Evolutionary conservation across 2,329 filamentous ascomycete genomes (phyloP).

Genomic region (Colletotrichum spaethianum): DNA sequence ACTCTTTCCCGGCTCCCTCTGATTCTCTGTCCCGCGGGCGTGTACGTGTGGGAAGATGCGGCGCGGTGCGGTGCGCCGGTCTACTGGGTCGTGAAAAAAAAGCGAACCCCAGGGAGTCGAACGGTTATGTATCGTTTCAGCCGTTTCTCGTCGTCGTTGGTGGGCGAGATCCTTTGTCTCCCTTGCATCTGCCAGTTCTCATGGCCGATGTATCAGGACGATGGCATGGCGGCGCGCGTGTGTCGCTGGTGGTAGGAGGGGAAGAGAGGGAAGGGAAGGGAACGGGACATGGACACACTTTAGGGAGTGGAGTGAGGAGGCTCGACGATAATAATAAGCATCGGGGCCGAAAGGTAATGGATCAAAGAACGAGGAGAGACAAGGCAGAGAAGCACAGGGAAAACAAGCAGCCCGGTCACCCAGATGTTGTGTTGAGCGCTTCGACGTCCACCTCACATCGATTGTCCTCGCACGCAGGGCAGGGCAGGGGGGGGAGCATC

Average conservation of each 20-base stretch:
- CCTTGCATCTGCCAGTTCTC: slow-evolving; percentile 42
- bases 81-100: background rate
- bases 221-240: slow-evolving; percentile 46
- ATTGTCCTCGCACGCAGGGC: background rate
- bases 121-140: slow-evolving; percentile 22
- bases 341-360: slow-evolving; percentile 19
- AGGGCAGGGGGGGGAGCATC: background rate
- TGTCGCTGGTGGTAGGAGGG: slow-evolving; percentile 24
- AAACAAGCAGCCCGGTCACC: slow-evolving; percentile 9
- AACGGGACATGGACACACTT: background rate
- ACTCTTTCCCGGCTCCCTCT: background rate
- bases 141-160: slow-evolving; percentile 37
- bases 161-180: slow-evolving; percentile 39
- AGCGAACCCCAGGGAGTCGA: background rate
- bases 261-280: slow-evolving; percentile 28
- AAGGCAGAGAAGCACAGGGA: slow-evolving; percentile 10
- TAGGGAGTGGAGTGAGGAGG: slow-evolving; percentile 31
- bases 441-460: slow-evolving; percentile 20
- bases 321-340: slow-evolving; percentile 37
- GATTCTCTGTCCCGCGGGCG: background rate
- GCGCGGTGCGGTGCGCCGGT: background rate
- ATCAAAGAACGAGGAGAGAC: slow-evolving; percentile 5
- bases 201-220: slow-evolving; percentile 39
- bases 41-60: background rate
- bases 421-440: slow-evolving; percentile 16